phyloP scores from a whole-genome alignment of 176 grass and related monocot species.

The Musa acuminata region DNA sequence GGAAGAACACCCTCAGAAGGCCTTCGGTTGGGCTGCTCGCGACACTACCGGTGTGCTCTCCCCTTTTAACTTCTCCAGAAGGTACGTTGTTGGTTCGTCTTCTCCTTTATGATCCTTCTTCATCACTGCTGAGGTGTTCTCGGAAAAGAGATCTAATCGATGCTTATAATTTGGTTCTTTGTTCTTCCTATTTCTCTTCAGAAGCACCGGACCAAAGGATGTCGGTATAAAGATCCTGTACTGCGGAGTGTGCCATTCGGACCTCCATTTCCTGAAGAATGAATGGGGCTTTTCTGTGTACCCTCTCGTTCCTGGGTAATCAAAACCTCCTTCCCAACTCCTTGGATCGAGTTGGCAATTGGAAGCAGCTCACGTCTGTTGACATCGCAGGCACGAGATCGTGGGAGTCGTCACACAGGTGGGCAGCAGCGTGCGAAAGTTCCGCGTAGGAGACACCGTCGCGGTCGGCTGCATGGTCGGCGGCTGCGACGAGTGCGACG shows the following conservation, averaged over 20 bases:
- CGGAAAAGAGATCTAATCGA: no score
- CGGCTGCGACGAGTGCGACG: constrained; percentile 36
- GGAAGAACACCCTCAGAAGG: neutral
- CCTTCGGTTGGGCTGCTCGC: neutral
- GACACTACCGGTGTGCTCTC: neutral
- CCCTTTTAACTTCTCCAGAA: neutral
- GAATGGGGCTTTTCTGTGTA: constrained; percentile 50
- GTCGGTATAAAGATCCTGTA: constrained; percentile 64
- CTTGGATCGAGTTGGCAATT: no score
- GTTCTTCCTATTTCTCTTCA: constrained; percentile 14
- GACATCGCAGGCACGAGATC: constrained; percentile 52
- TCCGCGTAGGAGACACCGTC: constrained; percentile 46
- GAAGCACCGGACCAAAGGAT: constrained; percentile 56
- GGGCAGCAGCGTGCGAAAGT: constrained; percentile 37
- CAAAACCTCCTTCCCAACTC: neutral
- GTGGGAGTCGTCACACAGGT: constrained; percentile 49
- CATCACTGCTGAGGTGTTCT: no score
- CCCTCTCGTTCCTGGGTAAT: constrained; percentile 53
- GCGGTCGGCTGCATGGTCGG: constrained; percentile 56
- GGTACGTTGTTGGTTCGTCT: neutral
- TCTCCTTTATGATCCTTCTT: neutral
- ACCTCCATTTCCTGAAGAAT: constrained; percentile 62
- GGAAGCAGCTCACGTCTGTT: no score
- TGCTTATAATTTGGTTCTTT: no score
- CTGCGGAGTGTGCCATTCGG: constrained; percentile 81